Conservation (phyloP, 108 stramenopile species). For the Cyclostephanos tholiformis region DNA sequence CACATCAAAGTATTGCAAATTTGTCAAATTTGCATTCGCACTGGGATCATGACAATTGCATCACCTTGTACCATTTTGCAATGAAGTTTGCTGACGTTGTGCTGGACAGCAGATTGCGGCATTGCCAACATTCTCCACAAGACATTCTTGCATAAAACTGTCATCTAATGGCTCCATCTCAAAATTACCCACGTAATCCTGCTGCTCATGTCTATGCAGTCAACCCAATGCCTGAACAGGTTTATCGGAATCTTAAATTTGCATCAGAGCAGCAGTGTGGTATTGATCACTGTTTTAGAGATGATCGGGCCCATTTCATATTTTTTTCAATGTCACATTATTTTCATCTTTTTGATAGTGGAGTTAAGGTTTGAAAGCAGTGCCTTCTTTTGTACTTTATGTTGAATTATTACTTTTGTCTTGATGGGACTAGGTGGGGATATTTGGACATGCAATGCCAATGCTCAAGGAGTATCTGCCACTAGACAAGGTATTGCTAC, state of each 20-base stretch:
- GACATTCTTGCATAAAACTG: background rate
- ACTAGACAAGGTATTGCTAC: background rate
- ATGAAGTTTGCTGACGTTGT: background rate
- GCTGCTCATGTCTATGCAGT: too few species aligned
- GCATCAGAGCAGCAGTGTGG: background rate
- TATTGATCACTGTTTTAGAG: background rate
- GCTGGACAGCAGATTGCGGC: background rate
- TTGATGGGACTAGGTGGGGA: background rate
- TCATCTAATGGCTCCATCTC: background rate
- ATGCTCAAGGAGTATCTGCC: constrained; percentile 22
- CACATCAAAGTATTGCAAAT: background rate
- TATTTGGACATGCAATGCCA: constrained; percentile 14
- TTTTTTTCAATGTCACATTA: background rate
- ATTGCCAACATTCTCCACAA: constrained; percentile 6
- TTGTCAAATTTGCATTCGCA: background rate
- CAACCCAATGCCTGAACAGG: background rate
- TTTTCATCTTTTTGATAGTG: background rate
- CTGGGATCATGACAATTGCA: constrained; percentile 1
- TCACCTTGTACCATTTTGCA: background rate
- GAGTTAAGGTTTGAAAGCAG: background rate
- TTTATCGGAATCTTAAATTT: background rate
- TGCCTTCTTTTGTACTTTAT: background rate
- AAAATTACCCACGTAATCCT: too few species aligned
- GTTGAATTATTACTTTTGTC: constrained; percentile 7
- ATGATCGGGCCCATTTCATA: background rate